Conservation (phyloP, 495 filamentous ascomycete genomes). For the Xylaria nigripes region DNA sequence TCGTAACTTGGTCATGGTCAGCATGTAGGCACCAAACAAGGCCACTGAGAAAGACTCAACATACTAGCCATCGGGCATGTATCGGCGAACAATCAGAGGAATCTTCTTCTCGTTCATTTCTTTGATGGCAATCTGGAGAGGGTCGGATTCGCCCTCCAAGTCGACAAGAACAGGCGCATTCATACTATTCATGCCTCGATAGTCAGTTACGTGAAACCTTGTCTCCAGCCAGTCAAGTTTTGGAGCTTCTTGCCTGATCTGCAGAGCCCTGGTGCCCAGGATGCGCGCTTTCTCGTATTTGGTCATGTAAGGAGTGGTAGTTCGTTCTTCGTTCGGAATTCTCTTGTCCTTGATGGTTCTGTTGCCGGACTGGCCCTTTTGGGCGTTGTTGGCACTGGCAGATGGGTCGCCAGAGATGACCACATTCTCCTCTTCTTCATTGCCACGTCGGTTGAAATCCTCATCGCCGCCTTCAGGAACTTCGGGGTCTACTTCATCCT, state of each 20-base stretch:
- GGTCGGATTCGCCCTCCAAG: slow-evolving; percentile 95
- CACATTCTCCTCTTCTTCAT: slow-evolving; percentile 46
- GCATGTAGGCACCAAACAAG: background rate
- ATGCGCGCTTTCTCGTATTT: slow-evolving; percentile 96
- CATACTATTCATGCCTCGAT: slow-evolving; percentile 52
- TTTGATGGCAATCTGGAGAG: slow-evolving; percentile 93
- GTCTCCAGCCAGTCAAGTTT: background rate
- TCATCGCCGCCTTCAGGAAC: slow-evolving; percentile 54
- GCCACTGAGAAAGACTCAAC: slow-evolving; percentile 26
- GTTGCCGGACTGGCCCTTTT: slow-evolving; percentile 31
- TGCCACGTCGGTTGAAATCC: slow-evolving; percentile 39
- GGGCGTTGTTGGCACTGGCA: slow-evolving; percentile 48
- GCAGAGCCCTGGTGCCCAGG: slow-evolving; percentile 82
- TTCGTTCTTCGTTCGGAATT: slow-evolving; percentile 78
- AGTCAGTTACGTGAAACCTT: background rate
- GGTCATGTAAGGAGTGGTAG: slow-evolving; percentile 97
- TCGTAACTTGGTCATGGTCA: slow-evolving; percentile 62
- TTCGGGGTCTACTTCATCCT: slow-evolving; percentile 45
- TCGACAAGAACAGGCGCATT: slow-evolving; percentile 96
- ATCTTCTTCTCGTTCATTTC: slow-evolving; percentile 98
- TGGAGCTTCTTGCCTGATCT: slow-evolving; percentile 69
- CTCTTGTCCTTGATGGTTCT: slow-evolving; percentile 74
- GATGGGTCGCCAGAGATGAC: slow-evolving; percentile 69
- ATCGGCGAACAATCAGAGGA: slow-evolving; percentile 85
- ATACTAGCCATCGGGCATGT: slow-evolving; percentile 94